Evolutionary conservation across 2,329 filamentous ascomycete genomes (phyloP).

Genomic region (Neofusicoccum parvum): DNA sequence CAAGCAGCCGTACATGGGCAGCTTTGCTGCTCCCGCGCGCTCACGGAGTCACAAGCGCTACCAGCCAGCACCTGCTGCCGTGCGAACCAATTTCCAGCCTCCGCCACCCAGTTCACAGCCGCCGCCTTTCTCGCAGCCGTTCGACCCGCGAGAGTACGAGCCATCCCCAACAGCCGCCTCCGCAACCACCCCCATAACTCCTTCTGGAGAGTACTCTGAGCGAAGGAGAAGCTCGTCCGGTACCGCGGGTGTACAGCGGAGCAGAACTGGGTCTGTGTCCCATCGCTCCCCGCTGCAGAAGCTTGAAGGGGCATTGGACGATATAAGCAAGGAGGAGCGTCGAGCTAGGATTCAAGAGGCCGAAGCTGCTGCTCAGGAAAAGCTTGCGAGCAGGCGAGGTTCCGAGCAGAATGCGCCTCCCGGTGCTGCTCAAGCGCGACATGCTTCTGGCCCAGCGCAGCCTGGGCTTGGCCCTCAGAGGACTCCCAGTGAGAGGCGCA

Average conservation of each 20-base stretch:
- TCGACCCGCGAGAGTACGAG: background rate
- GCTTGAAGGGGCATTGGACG: conserved; percentile 85
- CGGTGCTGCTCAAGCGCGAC: background rate
- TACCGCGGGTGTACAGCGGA: conserved; percentile 15
- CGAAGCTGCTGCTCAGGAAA: conserved; percentile 71
- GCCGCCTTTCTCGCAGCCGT: background rate
- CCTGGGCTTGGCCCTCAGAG: background rate
- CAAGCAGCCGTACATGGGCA: conserved; percentile 20
- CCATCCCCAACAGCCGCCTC: background rate
- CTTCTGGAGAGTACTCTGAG: conserved; percentile 18
- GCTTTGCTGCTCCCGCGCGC: conserved; percentile 17
- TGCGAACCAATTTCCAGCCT: background rate
- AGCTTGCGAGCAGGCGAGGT: conserved; percentile 38
- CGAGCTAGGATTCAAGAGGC: conserved; percentile 81
- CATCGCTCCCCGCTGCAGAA: conserved; percentile 91
- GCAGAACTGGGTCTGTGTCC: conserved; percentile 62
- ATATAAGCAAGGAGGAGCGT: conserved; percentile 95
- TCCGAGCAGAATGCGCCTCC: background rate
- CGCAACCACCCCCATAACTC: background rate
- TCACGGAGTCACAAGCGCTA: conserved; percentile 20
- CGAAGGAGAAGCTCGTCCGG: conserved; percentile 28
- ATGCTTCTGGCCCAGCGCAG: conserved; percentile 5
- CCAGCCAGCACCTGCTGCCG: conserved; percentile 10
- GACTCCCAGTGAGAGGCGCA: background rate
- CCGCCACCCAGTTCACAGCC: background rate